Percentiles rank a stretch among this genome's conserved stretches.
phyloP scores from a whole-genome alignment of 495 filamentous ascomycete species.

The Neurospora sp. region DNA sequence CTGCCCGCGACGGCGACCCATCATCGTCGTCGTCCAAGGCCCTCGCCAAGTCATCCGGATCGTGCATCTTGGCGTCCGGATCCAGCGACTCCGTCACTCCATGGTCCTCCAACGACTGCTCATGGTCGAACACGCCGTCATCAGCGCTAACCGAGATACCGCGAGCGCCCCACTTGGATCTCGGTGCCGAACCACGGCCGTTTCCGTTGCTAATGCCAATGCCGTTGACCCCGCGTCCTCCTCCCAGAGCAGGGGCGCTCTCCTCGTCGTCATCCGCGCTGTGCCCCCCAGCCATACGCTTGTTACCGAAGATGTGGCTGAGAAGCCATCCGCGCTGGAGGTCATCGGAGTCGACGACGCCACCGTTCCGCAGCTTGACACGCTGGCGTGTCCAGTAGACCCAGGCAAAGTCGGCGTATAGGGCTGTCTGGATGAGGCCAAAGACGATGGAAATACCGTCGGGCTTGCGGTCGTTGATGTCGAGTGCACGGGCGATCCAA shows the following conservation, averaged over 20 bases:
- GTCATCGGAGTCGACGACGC: slow-evolving; percentile 89
- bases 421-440: slow-evolving; percentile 78
- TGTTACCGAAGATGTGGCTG: slow-evolving; percentile 39
- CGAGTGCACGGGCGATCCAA: slow-evolving; percentile 65
- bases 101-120: slow-evolving; percentile 24
- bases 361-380: slow-evolving; percentile 86
- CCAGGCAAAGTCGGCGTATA: slow-evolving; percentile 95
- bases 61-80: slow-evolving; percentile 46
- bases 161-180: slow-evolving; percentile 60
- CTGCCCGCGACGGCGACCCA: slow-evolving; percentile 7
- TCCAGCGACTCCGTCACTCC: slow-evolving; percentile 29
- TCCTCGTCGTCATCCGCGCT: slow-evolving; percentile 37
- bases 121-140: slow-evolving; percentile 53
- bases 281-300: slow-evolving; percentile 25
- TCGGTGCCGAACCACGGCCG: slow-evolving; percentile 9
- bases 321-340: slow-evolving; percentile 72
- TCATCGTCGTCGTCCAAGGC: slow-evolving; percentile 41
- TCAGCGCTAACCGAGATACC: slow-evolving; percentile 77
- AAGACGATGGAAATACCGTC: slow-evolving; percentile 73
- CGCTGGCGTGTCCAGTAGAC: slow-evolving; percentile 90
- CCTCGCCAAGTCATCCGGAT: slow-evolving; percentile 45
- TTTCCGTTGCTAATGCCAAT: slow-evolving; percentile 12
- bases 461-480: slow-evolving; percentile 43
- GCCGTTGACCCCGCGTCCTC: slow-evolving; percentile 12
- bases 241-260: slow-evolving; percentile 33